Evolutionary conservation across 495 filamentous ascomycete species (phyloP).

Genomic region (Bryoglossum gracile): DNA sequence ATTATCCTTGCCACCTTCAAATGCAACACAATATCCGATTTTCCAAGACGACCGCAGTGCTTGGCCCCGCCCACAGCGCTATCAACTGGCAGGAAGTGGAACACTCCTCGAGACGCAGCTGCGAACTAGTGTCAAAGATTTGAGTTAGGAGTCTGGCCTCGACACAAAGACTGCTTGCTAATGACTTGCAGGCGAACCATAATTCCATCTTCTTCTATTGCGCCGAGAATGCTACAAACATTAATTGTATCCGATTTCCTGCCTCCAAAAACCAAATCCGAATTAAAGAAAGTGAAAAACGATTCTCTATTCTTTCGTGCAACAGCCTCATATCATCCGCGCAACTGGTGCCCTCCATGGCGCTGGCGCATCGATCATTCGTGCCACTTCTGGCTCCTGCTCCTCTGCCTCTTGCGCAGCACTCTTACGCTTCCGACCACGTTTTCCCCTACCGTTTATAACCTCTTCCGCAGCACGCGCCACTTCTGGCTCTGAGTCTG

Average conservation of each 20-base stretch:
- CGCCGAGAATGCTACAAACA: conserved; percentile 8
- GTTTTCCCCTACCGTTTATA: conserved; percentile 16
- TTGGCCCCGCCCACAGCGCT: not conserved
- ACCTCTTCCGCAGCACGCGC: conserved; percentile 20
- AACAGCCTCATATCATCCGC: conserved; percentile 18
- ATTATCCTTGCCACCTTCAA: no score
- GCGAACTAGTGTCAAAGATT: conserved; percentile 13
- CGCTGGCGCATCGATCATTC: conserved; percentile 12
- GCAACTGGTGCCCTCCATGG: conserved; percentile 18
- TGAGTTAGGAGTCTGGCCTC: conserved; percentile 12
- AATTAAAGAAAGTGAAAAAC: conserved; percentile 12
- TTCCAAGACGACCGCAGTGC: no score
- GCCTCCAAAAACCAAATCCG: conserved; percentile 14
- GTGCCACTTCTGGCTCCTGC: conserved; percentile 19
- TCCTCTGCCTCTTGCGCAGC: conserved; percentile 20
- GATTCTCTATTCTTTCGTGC: conserved; percentile 14
- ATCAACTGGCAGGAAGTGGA: conserved; percentile 2
- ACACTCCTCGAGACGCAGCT: conserved; percentile 6
- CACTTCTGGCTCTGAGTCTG: conserved; percentile 16
- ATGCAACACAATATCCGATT: no score
- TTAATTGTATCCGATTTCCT: conserved; percentile 13
- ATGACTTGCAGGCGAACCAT: conserved; percentile 14
- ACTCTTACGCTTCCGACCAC: conserved; percentile 17
- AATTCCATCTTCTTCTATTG: conserved; percentile 12
- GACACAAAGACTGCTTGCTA: conserved; percentile 15